Conservation (phyloP, 2,329 filamentous ascomycete species). For the Pseudogymnoascus sp. region DNA sequence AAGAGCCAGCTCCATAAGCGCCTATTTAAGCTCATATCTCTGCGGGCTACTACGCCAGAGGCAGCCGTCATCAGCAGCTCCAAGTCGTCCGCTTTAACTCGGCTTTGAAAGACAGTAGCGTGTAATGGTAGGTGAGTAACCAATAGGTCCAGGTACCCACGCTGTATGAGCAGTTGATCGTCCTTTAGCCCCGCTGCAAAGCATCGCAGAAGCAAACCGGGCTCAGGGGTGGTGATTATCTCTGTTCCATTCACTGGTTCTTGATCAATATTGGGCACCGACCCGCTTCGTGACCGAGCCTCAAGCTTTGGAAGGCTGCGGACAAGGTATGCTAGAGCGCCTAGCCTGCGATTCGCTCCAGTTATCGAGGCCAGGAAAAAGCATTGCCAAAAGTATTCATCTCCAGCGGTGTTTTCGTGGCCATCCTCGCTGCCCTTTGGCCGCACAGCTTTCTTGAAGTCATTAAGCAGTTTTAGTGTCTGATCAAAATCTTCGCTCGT, state of each 20-base stretch:
- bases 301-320: conserved; percentile 71
- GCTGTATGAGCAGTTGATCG: conserved; percentile 82
- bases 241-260: conserved; percentile 31
- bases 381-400: conserved; percentile 97
- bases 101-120: conserved; percentile 69
- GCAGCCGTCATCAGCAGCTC: conserved; percentile 77
- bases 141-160: conserved; percentile 86
- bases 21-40: conserved; percentile 95
- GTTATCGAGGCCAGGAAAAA: conserved; percentile 92
- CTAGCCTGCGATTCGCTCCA: conserved; percentile 73
- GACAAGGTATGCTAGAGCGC: conserved; percentile 78
- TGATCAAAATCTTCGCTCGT: conserved; percentile 95
- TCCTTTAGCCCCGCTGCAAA: conserved; percentile 87
- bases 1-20: conserved; percentile 95
- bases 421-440: conserved; percentile 44
- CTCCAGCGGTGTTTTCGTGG: conserved; percentile 49
- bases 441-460: conserved; percentile 63
- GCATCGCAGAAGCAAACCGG: conserved; percentile 80
- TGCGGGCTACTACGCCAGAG: conserved; percentile 75
- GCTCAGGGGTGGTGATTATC: conserved; percentile 80
- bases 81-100: conserved; percentile 66
- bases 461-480: conserved; percentile 70
- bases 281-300: conserved; percentile 27
- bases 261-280: not conserved
- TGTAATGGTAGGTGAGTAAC: conserved; percentile 84